These are phyloP conservation scores for Elsinoe batatas DNA, from an alignment of 2,329 filamentous ascomycete species.

Conservation along the genomic window DNA sequence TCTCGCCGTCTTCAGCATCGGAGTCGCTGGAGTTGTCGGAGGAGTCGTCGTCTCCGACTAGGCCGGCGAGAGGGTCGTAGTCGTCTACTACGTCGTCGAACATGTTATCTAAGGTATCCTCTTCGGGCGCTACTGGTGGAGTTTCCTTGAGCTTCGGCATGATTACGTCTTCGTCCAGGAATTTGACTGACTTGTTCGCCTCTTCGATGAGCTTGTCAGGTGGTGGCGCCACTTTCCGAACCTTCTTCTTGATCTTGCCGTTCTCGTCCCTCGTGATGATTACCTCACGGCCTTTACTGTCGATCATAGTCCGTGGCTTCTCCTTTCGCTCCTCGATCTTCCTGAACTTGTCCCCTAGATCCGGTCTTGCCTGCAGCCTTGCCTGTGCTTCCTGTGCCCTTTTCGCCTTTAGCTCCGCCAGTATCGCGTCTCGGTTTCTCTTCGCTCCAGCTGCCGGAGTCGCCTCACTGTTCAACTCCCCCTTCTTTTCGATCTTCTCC, in stretches of 20 bases:
- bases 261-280: conserved; percentile 49
- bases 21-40: conserved; percentile 22
- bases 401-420: conserved; percentile 49
- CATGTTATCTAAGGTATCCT: conserved; percentile 44
- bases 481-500: conserved; percentile 43
- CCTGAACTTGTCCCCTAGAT: conserved; percentile 46
- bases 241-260: conserved; percentile 52
- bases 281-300: conserved; percentile 47
- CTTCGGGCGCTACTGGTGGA: conserved; percentile 18
- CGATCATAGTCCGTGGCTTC: conserved; percentile 46
- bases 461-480: conserved; percentile 26
- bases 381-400: conserved; percentile 36
- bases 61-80: conserved; percentile 49
- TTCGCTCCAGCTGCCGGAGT: conserved; percentile 35
- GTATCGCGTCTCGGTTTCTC: conserved; percentile 48
- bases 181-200: conserved; percentile 21
- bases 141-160: conserved; percentile 37
- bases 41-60: conserved; percentile 40
- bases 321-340: conserved; percentile 42
- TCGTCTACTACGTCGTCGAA: conserved; percentile 51
- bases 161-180: conserved; percentile 25
- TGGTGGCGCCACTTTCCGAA: conserved; percentile 38
- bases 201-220: conserved; percentile 18
- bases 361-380: conserved; percentile 36
- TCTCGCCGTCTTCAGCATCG: conserved; percentile 24